A percentile compares a stretch with the other conserved stretches of the same genome.
These are phyloP conservation scores for Fraxinus paxiana DNA, from an alignment of 305 asterid species.

Conservation along the genomic window DNA sequence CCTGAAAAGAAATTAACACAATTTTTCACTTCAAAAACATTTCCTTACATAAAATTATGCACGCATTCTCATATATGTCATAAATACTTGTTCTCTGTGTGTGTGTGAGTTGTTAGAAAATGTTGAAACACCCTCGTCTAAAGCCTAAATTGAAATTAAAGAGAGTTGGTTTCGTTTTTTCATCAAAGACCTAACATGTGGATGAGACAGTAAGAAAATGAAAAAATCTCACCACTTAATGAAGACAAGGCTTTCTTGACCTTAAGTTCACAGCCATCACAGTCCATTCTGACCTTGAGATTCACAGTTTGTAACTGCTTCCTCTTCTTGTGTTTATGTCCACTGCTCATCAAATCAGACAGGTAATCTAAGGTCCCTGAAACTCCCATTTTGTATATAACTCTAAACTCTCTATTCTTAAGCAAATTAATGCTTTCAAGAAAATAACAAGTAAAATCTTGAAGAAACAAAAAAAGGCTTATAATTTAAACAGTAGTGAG, in stretches of 20 bases:
- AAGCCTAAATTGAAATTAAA: neutral
- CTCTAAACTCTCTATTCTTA: neutral
- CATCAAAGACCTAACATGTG: neutral
- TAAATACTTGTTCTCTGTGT: neutral
- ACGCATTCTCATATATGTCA: neutral
- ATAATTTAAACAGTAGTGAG: neutral
- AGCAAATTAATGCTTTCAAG: neutral
- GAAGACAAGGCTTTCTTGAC: constrained; percentile 73
- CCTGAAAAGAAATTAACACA: constrained; percentile 32
- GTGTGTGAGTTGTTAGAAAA: neutral
- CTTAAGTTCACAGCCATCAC: constrained; percentile 88
- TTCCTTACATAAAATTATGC: neutral
- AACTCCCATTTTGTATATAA: constrained; percentile 40
- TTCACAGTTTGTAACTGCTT: constrained; percentile 59
- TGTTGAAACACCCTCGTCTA: neutral
- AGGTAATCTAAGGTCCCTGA: constrained; percentile 57
- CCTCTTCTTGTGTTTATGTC: constrained; percentile 36
- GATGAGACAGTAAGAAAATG: neutral
- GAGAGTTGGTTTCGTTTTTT: neutral
- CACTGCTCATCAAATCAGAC: constrained; percentile 47
- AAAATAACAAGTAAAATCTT: neutral
- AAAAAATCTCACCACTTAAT: constrained; percentile 40
- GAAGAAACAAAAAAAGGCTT: neutral
- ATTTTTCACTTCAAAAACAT: neutral
- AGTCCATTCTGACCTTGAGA: constrained; percentile 83